Base-by-base conservation (phyloP, 1,284 basidiomycete species). In the Moesziomyces sp. region DNA sequence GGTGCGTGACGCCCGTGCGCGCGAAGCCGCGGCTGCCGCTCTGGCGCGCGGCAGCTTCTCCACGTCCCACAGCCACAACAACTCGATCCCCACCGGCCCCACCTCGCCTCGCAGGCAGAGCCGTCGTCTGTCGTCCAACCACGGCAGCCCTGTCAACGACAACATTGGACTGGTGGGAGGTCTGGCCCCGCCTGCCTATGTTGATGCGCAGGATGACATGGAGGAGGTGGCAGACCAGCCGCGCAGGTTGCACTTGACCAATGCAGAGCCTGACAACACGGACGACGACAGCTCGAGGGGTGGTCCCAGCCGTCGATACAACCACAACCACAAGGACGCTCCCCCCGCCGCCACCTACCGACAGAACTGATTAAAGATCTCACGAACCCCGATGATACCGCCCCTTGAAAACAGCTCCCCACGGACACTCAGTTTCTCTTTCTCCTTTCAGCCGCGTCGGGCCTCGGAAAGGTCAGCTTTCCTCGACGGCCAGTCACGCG, bases 1-100 rank as follows among this genome's bases (percentile, higher is more conserved):
- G 50, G 74, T 80, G 21, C 70, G 77, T 11, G 77, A 76, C 28
- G 62, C 61, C 23, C 69, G 79, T n/a, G 73, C 67, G 13, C 53
- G 70, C 19, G 66, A 80, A 50, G 71, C 71, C n/a, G 76, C 77
- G 18, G 72, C 59, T 38, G 70, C 61, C 5, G 69, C 71, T 3
- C 30, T 70, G 7, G 56, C 50, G 1, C 43, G 59, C 1, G 61
- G 51, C 38, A 63, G 58, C 42, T 58, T 52, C 55, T 71, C 61
- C 3, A 58, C 55, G 11, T 38, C 58, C 3, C 28, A 64, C 34
- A 56, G 51, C 49, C 48, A 72, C 44, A 28, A 26, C 38, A 44
- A 52, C 30, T 40, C 46, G n/a, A 56, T 45, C 9, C 52, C 52
- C 7, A 26, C 56, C 34, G 42, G n/a, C 30, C 58, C 55, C 3